Conservation (phyloP, 805 yeast genomes). For the Candida peoriensis region DNA sequence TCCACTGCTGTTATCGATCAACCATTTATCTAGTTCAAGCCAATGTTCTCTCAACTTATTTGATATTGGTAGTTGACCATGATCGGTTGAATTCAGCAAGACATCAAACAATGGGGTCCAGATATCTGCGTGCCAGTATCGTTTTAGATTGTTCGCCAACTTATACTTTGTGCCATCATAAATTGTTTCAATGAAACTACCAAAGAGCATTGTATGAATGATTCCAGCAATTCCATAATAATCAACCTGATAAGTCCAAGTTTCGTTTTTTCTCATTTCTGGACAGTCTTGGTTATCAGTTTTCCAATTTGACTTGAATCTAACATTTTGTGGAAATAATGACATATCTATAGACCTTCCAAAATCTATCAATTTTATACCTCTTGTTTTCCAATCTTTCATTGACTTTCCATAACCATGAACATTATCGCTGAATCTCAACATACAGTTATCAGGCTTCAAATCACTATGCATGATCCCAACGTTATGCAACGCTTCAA, state of each 20-base stretch:
- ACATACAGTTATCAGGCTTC: conserved; percentile 83
- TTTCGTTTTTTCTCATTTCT: conserved; percentile 51
- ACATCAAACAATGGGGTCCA: conserved; percentile 67
- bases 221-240: conserved; percentile 78
- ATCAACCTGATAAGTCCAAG: conserved; percentile 81
- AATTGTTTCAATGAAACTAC: conserved; percentile 49
- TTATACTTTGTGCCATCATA: conserved; percentile 27
- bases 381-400: conserved; percentile 47
- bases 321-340: conserved; percentile 43
- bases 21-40: conserved; percentile 37
- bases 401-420: conserved; percentile 26
- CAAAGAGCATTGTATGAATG: conserved; percentile 69
- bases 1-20: conserved; percentile 18
- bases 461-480: conserved; percentile 82
- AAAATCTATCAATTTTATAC: conserved; percentile 69
- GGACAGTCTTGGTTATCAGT: conserved; percentile 68
- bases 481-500: conserved; percentile 56
- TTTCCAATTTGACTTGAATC: conserved; percentile 56
- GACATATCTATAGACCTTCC: conserved; percentile 74
- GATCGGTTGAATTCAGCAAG: conserved; percentile 52
- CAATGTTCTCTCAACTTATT: conserved; percentile 31
- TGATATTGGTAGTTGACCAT: conserved; percentile 37
- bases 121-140: conserved; percentile 70
- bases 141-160: conserved; percentile 46
- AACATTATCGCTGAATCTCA: conserved; percentile 39